Conservation (phyloP, 192 early-diverging fungal species). For the Backusella westeae region DNA sequence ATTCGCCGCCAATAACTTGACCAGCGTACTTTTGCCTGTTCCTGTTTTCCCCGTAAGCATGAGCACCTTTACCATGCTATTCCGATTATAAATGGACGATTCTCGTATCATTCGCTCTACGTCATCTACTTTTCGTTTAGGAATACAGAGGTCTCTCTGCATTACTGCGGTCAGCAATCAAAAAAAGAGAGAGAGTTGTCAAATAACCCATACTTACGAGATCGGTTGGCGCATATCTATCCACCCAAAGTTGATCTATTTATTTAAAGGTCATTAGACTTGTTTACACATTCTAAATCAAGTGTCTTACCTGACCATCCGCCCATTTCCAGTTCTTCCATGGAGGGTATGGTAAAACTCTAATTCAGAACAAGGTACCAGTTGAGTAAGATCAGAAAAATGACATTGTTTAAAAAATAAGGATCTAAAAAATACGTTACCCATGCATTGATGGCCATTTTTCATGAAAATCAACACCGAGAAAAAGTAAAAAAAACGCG, state of each 20-base stretch:
- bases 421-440: neutral
- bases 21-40: conserved; percentile 4
- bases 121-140: neutral
- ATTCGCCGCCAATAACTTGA: neutral
- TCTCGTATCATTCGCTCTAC: neutral
- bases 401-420: neutral
- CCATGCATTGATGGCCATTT: neutral
- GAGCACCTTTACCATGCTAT: neutral
- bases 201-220: neutral
- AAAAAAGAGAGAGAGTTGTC: neutral
- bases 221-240: neutral
- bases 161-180: neutral
- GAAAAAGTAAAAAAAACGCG: neutral
- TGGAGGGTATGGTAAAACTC: neutral
- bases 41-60: conserved; percentile 1
- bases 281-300: neutral
- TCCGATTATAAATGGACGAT: neutral
- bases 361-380: neutral
- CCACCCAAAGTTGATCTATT: conserved; percentile 7
- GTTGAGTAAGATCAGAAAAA: neutral
- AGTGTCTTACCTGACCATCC: neutral
- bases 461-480: neutral
- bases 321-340: neutral
- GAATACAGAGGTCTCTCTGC: neutral
- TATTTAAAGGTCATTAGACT: neutral